phyloP scores from a whole-genome alignment of 2,329 filamentous ascomycete genomes.

The Aspergillus aculeatus region DNA sequence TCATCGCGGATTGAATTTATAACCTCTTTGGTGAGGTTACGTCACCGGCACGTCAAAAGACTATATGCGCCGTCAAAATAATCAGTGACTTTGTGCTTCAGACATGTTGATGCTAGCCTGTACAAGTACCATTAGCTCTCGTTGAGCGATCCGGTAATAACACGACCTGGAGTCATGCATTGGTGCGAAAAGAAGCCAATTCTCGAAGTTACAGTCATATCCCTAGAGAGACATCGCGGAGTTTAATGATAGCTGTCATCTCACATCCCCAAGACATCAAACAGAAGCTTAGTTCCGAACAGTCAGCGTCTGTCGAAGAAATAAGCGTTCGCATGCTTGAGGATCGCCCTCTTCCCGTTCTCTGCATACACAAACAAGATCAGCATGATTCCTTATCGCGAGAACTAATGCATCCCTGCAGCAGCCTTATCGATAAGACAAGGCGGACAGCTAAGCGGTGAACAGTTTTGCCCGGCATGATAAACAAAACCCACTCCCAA shows the following conservation, averaged over 20 bases:
- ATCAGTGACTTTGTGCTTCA: neutral
- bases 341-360: neutral
- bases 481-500: slow-evolving; percentile 1
- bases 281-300: no score
- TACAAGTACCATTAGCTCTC: no score
- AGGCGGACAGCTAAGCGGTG: neutral
- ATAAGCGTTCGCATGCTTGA: no score
- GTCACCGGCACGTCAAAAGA: neutral
- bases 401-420: neutral
- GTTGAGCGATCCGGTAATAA: no score
- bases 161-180: no score
- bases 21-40: neutral
- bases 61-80: neutral
- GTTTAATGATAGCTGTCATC: no score
- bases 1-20: neutral
- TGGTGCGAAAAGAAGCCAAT: no score
- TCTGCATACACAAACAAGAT: neutral
- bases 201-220: no score
- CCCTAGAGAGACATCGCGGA: no score
- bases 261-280: no score
- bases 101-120: no score
- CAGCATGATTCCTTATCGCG: neutral
- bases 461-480: neutral
- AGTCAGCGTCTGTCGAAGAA: no score
- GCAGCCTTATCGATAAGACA: neutral